phyloP scores from a whole-genome alignment of 164 flowering plant genomes.

The Macadamia integrifolia region DNA sequence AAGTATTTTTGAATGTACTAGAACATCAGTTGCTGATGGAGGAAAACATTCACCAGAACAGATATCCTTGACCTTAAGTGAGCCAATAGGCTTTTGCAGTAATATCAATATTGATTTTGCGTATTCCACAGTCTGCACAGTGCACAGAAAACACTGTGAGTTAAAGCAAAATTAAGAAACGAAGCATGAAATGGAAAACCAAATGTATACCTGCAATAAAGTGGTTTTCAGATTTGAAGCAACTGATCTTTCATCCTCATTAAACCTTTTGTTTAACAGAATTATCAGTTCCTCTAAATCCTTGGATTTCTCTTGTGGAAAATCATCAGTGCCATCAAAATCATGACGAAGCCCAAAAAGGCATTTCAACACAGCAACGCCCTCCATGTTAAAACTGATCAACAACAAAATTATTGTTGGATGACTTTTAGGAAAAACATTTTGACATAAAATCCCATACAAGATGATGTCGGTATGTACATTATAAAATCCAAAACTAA shows the following conservation, averaged over 20 bases:
- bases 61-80: constrained; percentile 32
- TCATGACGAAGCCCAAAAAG: constrained; percentile 66
- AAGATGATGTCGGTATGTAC: not conserved
- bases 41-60: constrained; percentile 14
- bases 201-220: constrained; percentile 38
- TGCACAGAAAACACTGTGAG: not conserved
- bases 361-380: constrained; percentile 43
- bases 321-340: constrained; percentile 22
- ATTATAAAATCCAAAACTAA: not conserved
- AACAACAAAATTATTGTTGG: constrained; percentile 11
- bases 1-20: constrained; percentile 28
- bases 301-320: constrained; percentile 42
- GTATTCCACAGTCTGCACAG: constrained; percentile 47
- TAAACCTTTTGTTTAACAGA: constrained; percentile 32
- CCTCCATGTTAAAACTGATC: constrained; percentile 50
- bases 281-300: constrained; percentile 38
- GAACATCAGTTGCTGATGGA: constrained; percentile 19
- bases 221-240: constrained; percentile 16
- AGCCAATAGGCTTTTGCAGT: constrained; percentile 43
- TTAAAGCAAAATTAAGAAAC: not conserved
- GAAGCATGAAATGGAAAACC: not conserved
- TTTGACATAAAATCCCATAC: not conserved
- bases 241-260: constrained; percentile 22
- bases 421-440: not conserved
- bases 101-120: constrained; percentile 41